Base-by-base conservation (phyloP, 1,139 yeast species). In the Geotrichum carabidarum region DNA sequence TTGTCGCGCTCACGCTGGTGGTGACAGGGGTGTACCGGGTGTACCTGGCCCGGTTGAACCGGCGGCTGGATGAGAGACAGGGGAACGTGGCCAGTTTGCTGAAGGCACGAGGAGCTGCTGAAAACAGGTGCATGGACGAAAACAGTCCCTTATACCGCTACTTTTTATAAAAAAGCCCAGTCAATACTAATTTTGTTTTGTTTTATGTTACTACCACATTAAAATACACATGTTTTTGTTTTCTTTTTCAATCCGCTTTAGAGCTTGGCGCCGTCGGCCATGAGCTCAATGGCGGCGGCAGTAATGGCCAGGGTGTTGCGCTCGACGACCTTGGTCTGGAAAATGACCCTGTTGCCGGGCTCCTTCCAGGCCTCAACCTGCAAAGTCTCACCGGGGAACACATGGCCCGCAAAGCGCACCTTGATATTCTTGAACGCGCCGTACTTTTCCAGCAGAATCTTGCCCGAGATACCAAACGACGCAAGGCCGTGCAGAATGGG, bases 401-500 rank as follows among this genome's bases (percentile, higher is more conserved):
- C 98, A 66, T 87, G 84, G 65, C 93, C 93, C 36, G 95, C 81
- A 70, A 93, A 93, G 69, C 98, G 83, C 38, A 82, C 95, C 77
- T 93, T 93, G 70, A 90, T 80, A 75, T 90, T 96, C 67, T 79
- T 80, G 72, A 86, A 87, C 48, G 80, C 77, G 57, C 98, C 98
- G 72, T 74, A 93, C 67, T 86, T 78, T 65, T 90, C 96, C 66
- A 79, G 78, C 64, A 93, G 77, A 14, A 81, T 80, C 72, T 90
- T 88, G 43, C 85, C 86, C 51, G 88, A 75, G 62, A 90, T 80
- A 59, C 98, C 98, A 71, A 88, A 82, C 48, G 90, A 80, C 68
- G 95, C 86, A 74, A 93, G 79, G 53, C 99, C 99, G 72, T 93
- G 99, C 63, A 93, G 78, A 65, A 93, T 93, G 57, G 98, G 99